Base-by-base conservation (phyloP, 495 filamentous ascomycete genomes). In the Jackrogersella minutella region DNA sequence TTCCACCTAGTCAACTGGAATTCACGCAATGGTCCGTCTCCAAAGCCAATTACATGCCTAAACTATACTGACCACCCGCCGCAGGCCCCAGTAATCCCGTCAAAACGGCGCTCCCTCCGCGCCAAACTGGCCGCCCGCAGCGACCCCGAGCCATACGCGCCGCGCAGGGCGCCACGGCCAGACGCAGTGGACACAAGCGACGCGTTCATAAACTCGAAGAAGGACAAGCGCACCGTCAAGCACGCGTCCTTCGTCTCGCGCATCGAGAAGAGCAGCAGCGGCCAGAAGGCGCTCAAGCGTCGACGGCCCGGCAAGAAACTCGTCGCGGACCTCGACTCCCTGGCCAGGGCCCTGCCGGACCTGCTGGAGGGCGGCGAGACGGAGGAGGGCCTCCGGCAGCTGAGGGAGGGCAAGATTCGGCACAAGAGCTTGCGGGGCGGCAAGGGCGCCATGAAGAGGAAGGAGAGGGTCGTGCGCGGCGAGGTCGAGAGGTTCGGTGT, bases 401-500 rank as follows among this genome's bases (percentile, higher is more conserved):
- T 74, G 14, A 59, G 74, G 16, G 74, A 77, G 51, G 80, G 80
- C 6, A 83, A 85, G 64, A 84, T 91, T 51, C 81, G 86, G 59
- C 87, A 88, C 40, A 88, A 87, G 78, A 91, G 87, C 43, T 67
- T 98, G 56, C 88, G 84, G 72, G 86, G 82, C 52, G 77, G 88
- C 50, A 91, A 90, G 0, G 93, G 94, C 0, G 91, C 92, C 11
- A 80, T 91, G 80, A 96, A 93, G 84, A 82, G 86, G 67, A 93
- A 90, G 78, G 91, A 93, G 75, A 87, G 85, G 74, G 37, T 97
- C 24, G 90, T 96, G 51, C 85, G 79, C 75, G 76, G 81, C 65
- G 94, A 98, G 83, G 86, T 89, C 73, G 87, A 92, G 76, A 81
- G 93, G 59, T 97, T 97, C 72, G 87, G 84, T 58, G 84, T 80